Percentiles rank a stretch among this genome's conserved stretches.
Evolutionary conservation across 2,329 filamentous ascomycete species (phyloP).

Genomic region (Cladosporium velox): DNA sequence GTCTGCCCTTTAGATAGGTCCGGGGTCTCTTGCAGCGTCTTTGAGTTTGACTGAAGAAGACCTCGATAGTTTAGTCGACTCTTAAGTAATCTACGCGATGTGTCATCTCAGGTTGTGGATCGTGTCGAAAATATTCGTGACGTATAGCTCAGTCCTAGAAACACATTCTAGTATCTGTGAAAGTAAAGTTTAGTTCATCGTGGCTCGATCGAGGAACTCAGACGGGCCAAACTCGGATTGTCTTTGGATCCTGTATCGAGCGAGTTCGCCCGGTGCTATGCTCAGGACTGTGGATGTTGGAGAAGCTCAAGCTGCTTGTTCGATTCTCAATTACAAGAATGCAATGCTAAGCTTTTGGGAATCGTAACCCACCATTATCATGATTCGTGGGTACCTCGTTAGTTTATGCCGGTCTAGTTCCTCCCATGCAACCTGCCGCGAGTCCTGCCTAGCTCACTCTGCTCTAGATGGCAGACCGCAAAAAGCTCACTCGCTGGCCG

Average conservation of each 20-base stretch:
- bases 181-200: too few species aligned
- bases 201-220: too few species aligned
- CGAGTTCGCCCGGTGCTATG: neutral
- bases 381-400: neutral
- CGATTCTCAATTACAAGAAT: neutral
- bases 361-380: neutral
- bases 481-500: neutral
- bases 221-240: too few species aligned
- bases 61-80: too few species aligned
- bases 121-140: too few species aligned
- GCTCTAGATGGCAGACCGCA: neutral
- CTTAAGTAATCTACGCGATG: too few species aligned
- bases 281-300: neutral
- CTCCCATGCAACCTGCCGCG: neutral
- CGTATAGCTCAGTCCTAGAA: too few species aligned
- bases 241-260: too few species aligned
- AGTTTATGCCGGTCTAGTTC: neutral
- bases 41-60: neutral
- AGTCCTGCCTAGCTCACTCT: neutral
- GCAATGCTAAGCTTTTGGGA: neutral
- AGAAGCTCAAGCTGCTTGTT: neutral
- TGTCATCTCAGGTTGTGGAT: too few species aligned
- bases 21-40: neutral
- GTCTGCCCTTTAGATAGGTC: neutral
- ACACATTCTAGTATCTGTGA: too few species aligned